Conservation (phyloP, 257 asterid genomes). For the Solanum acaule region DNA sequence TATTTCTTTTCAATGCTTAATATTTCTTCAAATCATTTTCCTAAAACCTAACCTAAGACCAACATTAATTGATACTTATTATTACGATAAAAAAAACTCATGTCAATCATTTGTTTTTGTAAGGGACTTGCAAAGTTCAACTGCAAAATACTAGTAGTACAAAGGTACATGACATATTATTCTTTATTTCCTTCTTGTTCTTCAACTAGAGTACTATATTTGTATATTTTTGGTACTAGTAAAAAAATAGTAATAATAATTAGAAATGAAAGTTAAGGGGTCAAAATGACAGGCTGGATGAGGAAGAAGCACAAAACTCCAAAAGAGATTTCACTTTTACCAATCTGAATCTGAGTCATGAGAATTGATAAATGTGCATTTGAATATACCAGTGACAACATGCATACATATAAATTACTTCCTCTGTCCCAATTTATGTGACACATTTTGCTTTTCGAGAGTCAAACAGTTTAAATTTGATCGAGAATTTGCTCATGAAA, state of each 20-base stretch:
- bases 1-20: too few relatives aligned
- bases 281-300: conserved; percentile 1
- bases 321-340: background rate
- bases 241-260: too few relatives aligned
- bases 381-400: background rate
- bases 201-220: background rate
- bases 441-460: too few relatives aligned
- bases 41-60: background rate
- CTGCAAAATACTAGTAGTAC: background rate
- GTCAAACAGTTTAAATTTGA: too few relatives aligned
- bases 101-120: background rate
- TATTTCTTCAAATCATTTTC: too few relatives aligned
- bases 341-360: background rate
- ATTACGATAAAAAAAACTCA: too few relatives aligned
- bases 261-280: background rate
- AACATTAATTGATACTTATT: too few relatives aligned
- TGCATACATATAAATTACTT: too few relatives aligned
- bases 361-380: background rate
- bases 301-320: background rate
- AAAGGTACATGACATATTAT: background rate
- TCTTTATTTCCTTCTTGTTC: background rate
- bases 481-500: too few relatives aligned
- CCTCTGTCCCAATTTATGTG: too few relatives aligned
- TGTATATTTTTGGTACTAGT: background rate
- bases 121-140: background rate